Evolutionary conservation across 1,284 basidiomycete species (phyloP), one percentile per base, ranked within the genome.

Genomic region (Trichosporon faecale): DNA sequence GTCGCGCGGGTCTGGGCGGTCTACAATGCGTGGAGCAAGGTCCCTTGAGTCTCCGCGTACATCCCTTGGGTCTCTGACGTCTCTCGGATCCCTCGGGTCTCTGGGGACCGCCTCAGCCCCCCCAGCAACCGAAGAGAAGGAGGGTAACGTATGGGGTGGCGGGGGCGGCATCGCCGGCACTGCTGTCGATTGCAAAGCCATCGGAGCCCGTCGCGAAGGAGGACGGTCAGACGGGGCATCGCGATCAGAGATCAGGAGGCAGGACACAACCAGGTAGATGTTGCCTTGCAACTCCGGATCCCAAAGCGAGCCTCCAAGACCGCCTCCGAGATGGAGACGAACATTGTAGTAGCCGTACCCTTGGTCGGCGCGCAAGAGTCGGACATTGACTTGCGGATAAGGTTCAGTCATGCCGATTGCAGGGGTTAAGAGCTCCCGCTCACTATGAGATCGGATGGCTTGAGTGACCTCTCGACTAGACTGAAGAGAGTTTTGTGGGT

Each of bases 331-430:
- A 68, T 82, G 81, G 7, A 82, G 64, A 21, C 81, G 73, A 3
- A 81, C 75, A 63, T 82, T 82, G 75, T 78, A 82, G 2, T 74
- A 69, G 23, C 67, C 70, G 65, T 72, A 81, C 2, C 65, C 63
- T 21, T 70, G 67, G 55, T 81, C 79, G 0, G 77, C 67, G 8
- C 77, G 75, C 23, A 78, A 68, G 1, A 82, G 71, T 14, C 76
- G 71, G 2, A 79, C 78, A 66, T 79, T 80, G 64, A 79, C 77
- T 64, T 82, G 77, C n/a, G 81, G 81, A 65, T 81, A 82, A 16
- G 77, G 77, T 61, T 81, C 78, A 21, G 72, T 65, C 80, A 81
- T 81, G 6, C 81, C 81, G 25, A 76, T 74, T 9, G 80, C 81
- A 1, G 81, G 81, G 0, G 77, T 78, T 12, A 78, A 40, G 5